phyloP scores from a whole-genome alignment of 2,329 filamentous ascomycete genomes.

The Talaromyces sp. region DNA sequence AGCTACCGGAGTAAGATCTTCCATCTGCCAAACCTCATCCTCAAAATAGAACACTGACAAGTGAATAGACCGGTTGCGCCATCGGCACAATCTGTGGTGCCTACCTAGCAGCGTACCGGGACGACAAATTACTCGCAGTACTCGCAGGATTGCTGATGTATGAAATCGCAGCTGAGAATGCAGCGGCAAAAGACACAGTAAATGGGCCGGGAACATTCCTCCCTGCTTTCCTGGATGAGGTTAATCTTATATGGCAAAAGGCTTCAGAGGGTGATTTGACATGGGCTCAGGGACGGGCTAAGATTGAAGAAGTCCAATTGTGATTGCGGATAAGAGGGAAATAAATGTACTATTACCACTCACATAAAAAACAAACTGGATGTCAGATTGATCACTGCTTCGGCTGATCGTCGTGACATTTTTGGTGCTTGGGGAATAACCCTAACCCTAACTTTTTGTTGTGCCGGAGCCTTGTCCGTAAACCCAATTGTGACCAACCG shows the following conservation, averaged over 20 bases:
- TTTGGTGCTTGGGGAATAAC: background rate
- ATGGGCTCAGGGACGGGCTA: conserved; percentile 39
- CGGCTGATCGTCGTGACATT: background rate
- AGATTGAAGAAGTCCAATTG: conserved; percentile 35
- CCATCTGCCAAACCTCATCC: background rate
- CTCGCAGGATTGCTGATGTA: conserved; percentile 74
- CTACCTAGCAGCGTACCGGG: conserved; percentile 63
- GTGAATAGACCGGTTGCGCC: conserved; percentile 69
- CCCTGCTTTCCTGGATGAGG: conserved; percentile 75
- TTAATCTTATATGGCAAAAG: conserved; percentile 48
- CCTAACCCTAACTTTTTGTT: background rate
- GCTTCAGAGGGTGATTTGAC: conserved; percentile 34
- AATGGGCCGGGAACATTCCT: conserved; percentile 83
- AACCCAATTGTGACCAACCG: background rate
- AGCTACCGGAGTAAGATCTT: conserved; percentile 43
- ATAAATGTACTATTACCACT: background rate
- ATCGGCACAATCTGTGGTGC: conserved; percentile 79
- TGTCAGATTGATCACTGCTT: background rate
- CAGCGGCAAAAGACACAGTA: conserved; percentile 59
- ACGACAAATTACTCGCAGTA: conserved; percentile 69
- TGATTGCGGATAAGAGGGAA: conserved; percentile 16
- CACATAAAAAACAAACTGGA: background rate
- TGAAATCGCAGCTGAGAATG: conserved; percentile 72
- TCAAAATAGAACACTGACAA: background rate
- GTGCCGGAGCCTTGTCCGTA: background rate